Evolutionary conservation across 257 asterid genomes (phyloP).

Genomic region (Primulina eburnea): DNA sequence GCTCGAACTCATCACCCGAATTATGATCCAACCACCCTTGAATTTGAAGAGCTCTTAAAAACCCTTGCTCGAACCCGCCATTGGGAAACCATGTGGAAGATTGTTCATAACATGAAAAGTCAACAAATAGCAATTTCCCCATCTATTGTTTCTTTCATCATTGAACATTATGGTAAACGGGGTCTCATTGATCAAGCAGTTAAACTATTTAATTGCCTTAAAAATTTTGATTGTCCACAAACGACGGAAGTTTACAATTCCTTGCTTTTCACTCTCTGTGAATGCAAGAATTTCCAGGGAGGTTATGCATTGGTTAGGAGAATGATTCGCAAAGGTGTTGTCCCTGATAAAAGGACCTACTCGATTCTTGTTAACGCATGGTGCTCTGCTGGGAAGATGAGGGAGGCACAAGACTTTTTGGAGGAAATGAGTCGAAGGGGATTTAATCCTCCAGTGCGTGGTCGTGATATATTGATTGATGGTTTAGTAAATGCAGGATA

Average conservation of each 20-base stretch:
- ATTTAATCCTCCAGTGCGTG: conserved; percentile 90
- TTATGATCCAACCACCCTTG: conserved; percentile 88
- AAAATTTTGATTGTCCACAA: conserved; percentile 69
- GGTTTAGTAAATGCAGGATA: conserved; percentile 93
- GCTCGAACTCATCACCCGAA: conserved; percentile 78
- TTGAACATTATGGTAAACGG: conserved; percentile 82
- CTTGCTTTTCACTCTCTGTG: conserved; percentile 81
- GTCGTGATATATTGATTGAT: conserved; percentile 80
- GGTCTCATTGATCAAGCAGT: conserved; percentile 90
- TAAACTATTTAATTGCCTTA: conserved; percentile 73
- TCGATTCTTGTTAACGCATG: conserved; percentile 85
- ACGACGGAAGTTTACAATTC: conserved; percentile 80
- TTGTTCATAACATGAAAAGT: conserved; percentile 72
- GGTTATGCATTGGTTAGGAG: conserved; percentile 90
- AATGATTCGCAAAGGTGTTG: conserved; percentile 68
- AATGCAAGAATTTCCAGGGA: conserved; percentile 91
- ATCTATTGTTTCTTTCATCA: conserved; percentile 68
- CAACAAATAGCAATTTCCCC: conserved; percentile 64
- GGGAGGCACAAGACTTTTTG: conserved; percentile 87
- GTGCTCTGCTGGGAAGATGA: conserved; percentile 96
- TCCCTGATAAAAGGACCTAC: conserved; percentile 79
- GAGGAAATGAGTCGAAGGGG: conserved; percentile 95
- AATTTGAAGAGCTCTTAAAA: conserved; percentile 84
- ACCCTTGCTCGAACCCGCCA: conserved; percentile 69
- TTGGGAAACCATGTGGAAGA: conserved; percentile 99